These are phyloP conservation scores for Crithidia sp. DNA, from an alignment of 208 protist genomes.

Conservation along the genomic window DNA sequence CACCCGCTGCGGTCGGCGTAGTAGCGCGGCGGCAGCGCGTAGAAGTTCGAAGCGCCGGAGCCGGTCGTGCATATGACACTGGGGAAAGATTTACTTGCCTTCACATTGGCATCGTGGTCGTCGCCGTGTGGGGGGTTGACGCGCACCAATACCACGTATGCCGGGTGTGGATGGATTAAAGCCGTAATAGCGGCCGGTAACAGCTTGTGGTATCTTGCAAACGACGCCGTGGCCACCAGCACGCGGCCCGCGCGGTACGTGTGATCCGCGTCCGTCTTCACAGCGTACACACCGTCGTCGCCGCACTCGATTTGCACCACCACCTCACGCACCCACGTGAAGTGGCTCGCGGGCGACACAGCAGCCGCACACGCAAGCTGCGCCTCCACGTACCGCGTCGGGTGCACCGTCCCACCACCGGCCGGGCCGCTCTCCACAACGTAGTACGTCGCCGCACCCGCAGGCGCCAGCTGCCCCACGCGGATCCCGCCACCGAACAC, in stretches of 20 bases:
- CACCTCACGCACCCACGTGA: slow-evolving; percentile 19
- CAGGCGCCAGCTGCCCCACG: slow-evolving; percentile 16
- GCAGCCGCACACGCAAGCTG: slow-evolving; percentile 23
- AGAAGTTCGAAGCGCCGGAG: slow-evolving; percentile 9
- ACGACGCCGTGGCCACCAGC: slow-evolving; percentile 27
- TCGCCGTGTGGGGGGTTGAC: slow-evolving; percentile 12
- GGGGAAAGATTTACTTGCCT: slow-evolving; percentile 21
- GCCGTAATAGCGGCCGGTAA: not conserved
- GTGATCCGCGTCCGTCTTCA: slow-evolving; percentile 21
- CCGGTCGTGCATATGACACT: slow-evolving; percentile 31
- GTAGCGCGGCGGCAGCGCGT: slow-evolving; percentile 37
- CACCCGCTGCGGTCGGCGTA: slow-evolving; percentile 39
- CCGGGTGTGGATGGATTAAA: no score
- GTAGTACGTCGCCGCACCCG: slow-evolving; percentile 29
- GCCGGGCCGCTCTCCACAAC: slow-evolving; percentile 25
- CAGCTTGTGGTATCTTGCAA: slow-evolving; percentile 26
- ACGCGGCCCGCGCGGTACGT: slow-evolving; percentile 20
- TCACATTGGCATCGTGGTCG: slow-evolving; percentile 22
- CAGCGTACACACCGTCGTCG: slow-evolving; percentile 15
- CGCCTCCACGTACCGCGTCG: slow-evolving; percentile 26
- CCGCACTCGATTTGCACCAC: slow-evolving; percentile 21
- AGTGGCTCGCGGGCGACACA: slow-evolving; percentile 14
- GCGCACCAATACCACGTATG: slow-evolving; percentile 27
- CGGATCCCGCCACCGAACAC: slow-evolving; percentile 21
- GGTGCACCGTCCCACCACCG: slow-evolving; percentile 32